phyloP scores from a whole-genome alignment of 176 grass and related monocot genomes.

The Raddia distichophylla region DNA sequence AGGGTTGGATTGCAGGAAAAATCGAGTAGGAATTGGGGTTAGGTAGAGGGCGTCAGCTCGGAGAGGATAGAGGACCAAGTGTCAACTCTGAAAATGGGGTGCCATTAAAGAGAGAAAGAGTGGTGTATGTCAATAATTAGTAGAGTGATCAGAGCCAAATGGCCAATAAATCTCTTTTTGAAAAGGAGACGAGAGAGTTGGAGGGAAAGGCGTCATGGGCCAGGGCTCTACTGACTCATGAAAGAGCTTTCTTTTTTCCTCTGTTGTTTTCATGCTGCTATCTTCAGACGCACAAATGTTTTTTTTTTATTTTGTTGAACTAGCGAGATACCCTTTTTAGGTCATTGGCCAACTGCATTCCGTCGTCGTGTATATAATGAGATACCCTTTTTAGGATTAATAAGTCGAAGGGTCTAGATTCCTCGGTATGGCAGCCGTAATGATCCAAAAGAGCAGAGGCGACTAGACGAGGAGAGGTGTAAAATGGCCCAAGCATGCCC shows the following conservation, averaged over 20 bases:
- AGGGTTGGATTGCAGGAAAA: not conserved
- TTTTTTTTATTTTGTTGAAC: too few species aligned
- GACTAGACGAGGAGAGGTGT: too few species aligned
- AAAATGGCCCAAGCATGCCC: too few species aligned
- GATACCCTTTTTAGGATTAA: too few species aligned
- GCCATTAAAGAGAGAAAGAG: constrained; percentile 9
- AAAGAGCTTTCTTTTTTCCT: not conserved
- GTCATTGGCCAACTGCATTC: too few species aligned
- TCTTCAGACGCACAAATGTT: too few species aligned
- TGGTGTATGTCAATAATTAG: too few species aligned
- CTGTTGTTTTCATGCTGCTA: not conserved
- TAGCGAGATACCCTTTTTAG: too few species aligned
- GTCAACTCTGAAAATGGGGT: constrained; percentile 36
- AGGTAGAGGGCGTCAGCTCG: not conserved
- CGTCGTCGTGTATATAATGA: too few species aligned
- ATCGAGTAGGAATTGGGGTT: not conserved
- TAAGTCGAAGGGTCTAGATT: too few species aligned
- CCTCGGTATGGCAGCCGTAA: too few species aligned
- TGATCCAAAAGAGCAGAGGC: too few species aligned
- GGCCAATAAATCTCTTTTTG: not conserved
- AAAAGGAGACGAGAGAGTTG: not conserved
- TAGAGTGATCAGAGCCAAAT: not conserved
- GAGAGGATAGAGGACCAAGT: not conserved
- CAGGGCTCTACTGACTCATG: not conserved
- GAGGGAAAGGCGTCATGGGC: not conserved